phyloP scores from a whole-genome alignment of 2,329 filamentous ascomycete species.

The Claviceps monticola region DNA sequence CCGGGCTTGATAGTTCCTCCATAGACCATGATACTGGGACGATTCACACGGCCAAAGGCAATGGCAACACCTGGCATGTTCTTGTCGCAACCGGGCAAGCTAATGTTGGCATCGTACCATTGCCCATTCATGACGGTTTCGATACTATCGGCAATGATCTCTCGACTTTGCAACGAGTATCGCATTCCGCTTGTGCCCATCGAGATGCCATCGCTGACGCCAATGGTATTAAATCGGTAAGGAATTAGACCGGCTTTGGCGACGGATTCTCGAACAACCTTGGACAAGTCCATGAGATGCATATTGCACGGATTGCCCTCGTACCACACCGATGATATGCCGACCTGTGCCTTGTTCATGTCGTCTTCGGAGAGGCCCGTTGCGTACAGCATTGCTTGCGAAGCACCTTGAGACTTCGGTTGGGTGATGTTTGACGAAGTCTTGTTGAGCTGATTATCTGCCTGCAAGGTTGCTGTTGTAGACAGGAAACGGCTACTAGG shows the following conservation, averaged over 20 bases:
- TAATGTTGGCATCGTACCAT: conserved; percentile 97
- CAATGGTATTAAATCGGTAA: conserved; percentile 98
- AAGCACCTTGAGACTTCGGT: conserved; percentile 94
- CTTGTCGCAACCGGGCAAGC: conserved; percentile 96
- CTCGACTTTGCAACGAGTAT: conserved; percentile 84
- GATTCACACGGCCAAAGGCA: conserved; percentile 88
- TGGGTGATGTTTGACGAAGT: conserved; percentile 79
- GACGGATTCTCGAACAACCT: conserved; percentile 51
- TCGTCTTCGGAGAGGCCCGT: conserved; percentile 77
- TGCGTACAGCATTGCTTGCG: conserved; percentile 97
- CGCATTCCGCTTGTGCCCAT: conserved; percentile 98
- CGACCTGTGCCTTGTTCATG: conserved; percentile 93
- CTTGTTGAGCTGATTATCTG: conserved; percentile 59
- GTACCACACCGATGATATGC: conserved; percentile 97
- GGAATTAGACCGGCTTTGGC: conserved; percentile 65
- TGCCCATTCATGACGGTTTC: conserved; percentile 98
- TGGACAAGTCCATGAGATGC: conserved; percentile 85
- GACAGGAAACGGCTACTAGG: conserved; percentile 35
- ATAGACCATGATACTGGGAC: conserved; percentile 94
- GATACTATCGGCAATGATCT: conserved; percentile 95
- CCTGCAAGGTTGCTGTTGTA: conserved; percentile 31
- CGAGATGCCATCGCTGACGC: conserved; percentile 92
- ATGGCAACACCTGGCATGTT: conserved; percentile 94
- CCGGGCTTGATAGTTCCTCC: conserved; percentile 89
- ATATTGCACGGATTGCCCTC: conserved; percentile 98